Percentiles rank a stretch among this genome's conserved stretches.
Conservation (phyloP, 345 rosid species). For the Excoecaria agallocha region DNA sequence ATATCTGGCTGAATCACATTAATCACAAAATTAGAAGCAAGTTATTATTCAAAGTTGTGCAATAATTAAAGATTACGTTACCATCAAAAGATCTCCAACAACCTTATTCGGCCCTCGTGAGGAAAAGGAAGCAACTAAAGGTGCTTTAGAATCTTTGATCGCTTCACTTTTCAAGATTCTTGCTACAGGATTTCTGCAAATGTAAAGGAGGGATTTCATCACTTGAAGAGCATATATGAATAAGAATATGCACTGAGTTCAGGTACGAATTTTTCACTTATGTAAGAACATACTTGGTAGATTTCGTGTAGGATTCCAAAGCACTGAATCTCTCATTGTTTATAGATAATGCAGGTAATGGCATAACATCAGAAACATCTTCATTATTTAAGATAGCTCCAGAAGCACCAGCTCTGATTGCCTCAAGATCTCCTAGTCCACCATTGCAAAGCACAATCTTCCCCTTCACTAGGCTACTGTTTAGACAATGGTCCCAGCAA, state of each 20-base stretch:
- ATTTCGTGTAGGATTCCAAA: constrained; percentile 27
- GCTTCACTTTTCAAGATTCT: constrained; percentile 34
- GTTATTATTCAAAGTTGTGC: too few relatives aligned
- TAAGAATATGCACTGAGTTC: too few relatives aligned
- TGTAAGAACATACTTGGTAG: constrained; percentile 31
- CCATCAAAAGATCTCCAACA: constrained; percentile 28
- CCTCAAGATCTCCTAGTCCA: neutral
- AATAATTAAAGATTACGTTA: neutral
- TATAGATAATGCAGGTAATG: constrained; percentile 32
- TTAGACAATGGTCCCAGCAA: constrained; percentile 27
- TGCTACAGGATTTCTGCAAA: constrained; percentile 23
- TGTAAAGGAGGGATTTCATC: neutral
- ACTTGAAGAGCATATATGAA: neutral
- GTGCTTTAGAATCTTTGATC: constrained; percentile 29
- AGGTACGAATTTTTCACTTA: too few relatives aligned
- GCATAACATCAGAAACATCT: constrained; percentile 1
- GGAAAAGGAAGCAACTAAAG: constrained; percentile 35
- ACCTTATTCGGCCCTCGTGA: constrained; percentile 39
- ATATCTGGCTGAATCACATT: constrained; percentile 36
- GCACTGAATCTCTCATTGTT: neutral
- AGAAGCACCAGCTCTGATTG: constrained; percentile 27
- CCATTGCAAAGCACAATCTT: constrained; percentile 36
- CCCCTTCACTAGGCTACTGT: constrained; percentile 32
- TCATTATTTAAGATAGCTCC: constrained; percentile 26
- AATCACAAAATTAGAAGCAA: too few relatives aligned